Percentiles rank a stretch among this genome's conserved stretches.
Evolutionary conservation across 2,329 filamentous ascomycete genomes (phyloP).

Genomic region (Alternaria triticimaculans): DNA sequence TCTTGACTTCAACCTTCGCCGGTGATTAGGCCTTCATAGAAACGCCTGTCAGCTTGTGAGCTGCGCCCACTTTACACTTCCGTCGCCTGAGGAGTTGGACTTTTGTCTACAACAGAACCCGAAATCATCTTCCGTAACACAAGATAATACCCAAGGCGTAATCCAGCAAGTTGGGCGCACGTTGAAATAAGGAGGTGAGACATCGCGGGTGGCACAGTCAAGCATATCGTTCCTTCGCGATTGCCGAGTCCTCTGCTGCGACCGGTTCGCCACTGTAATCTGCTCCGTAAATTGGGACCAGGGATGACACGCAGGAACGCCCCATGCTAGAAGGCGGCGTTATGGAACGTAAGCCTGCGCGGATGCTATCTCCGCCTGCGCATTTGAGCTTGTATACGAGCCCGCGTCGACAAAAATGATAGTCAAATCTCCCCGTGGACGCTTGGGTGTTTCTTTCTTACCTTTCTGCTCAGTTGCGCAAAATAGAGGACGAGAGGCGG

Average conservation of each 20-base stretch:
- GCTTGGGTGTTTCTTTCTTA: background rate
- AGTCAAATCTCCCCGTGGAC: background rate
- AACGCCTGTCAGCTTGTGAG: background rate
- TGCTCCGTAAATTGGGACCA: background rate
- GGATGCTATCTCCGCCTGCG: background rate
- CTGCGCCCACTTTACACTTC: background rate
- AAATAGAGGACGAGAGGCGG: background rate
- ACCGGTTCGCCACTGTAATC: background rate
- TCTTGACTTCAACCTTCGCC: background rate
- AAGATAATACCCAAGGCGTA: background rate
- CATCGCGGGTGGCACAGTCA: background rate
- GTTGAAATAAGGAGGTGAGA: background rate
- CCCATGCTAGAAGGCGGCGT: background rate
- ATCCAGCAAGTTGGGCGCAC: background rate
- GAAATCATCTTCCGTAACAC: background rate
- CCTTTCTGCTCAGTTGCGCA: background rate
- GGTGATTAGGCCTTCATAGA: background rate
- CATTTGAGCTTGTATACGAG: background rate
- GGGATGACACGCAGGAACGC: background rate
- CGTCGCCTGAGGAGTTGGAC: background rate
- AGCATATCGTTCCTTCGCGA: background rate
- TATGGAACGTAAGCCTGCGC: background rate
- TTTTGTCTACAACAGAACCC: background rate
- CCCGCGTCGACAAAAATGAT: background rate
- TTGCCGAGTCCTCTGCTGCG: background rate